phyloP scores from a whole-genome alignment of 1,284 basidiomycete genomes.

The Irpex sp. region DNA sequence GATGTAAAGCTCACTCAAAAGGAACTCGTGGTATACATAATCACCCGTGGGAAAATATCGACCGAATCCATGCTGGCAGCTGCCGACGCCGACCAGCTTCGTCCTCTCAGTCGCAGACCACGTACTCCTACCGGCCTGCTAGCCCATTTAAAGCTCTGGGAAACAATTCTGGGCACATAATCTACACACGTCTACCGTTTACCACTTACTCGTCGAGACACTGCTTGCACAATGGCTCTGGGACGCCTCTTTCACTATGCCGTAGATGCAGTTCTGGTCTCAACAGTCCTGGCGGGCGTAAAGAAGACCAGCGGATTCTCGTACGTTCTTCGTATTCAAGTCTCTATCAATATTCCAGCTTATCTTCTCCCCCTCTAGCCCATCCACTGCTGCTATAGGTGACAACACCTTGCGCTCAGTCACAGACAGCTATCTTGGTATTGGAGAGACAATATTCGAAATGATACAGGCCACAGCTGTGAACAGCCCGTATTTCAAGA shows the following conservation, averaged over 20 bases:
- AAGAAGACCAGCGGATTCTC: conserved; percentile 85
- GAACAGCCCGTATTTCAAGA: conserved; percentile 76
- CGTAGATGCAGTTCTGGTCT: conserved; percentile 81
- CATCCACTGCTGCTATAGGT: conserved; percentile 61
- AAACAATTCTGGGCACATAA: background rate
- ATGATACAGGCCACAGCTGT: conserved; percentile 75
- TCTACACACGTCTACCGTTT: background rate
- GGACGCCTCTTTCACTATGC: conserved; percentile 83
- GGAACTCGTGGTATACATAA: background rate
- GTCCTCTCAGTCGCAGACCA: conserved; percentile 3
- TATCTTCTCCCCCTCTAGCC: conserved; percentile 36
- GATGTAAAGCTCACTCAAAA: background rate
- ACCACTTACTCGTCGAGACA: background rate
- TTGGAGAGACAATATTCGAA: conserved; percentile 89
- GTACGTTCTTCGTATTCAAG: conserved; percentile 46
- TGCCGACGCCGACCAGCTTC: conserved; percentile 12
- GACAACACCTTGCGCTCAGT: conserved; percentile 73
- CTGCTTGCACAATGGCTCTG: conserved; percentile 49
- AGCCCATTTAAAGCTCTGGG: background rate
- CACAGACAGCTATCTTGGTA: conserved; percentile 77
- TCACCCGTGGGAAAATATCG: background rate
- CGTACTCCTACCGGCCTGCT: background rate
- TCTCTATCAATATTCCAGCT: background rate
- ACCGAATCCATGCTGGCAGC: background rate
- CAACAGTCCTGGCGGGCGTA: conserved; percentile 88